These are phyloP conservation scores for Mikania micrantha DNA, from an alignment of 129 eudicot species.

Conservation along the genomic window DNA sequence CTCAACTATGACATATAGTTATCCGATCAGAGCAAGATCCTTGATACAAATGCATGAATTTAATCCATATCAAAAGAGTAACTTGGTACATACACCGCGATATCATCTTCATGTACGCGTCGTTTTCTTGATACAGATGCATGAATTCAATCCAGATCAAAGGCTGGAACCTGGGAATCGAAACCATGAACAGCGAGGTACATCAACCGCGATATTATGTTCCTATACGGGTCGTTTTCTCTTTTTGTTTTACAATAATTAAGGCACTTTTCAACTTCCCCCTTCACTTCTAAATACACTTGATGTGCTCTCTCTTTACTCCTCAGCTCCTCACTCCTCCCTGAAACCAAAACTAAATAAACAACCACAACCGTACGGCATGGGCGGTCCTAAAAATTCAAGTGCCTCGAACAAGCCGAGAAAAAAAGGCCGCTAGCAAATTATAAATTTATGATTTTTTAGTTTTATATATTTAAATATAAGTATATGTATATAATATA, in stretches of 20 bases:
- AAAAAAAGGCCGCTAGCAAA: too few relatives aligned
- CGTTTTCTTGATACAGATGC: not conserved
- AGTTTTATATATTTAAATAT: too few relatives aligned
- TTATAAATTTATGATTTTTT: too few relatives aligned
- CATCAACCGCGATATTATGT: constrained; percentile 34
- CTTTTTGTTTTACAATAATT: constrained; percentile 48
- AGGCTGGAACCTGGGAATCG: constrained; percentile 51
- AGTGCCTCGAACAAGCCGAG: too few relatives aligned
- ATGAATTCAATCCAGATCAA: constrained; percentile 28
- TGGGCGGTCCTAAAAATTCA: too few relatives aligned
- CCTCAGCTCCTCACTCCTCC: constrained; percentile 49
- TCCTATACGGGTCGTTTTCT: constrained; percentile 58
- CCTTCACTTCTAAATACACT: constrained; percentile 45
- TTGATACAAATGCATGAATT: not conserved
- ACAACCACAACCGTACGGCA: too few relatives aligned
- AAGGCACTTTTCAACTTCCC: constrained; percentile 53
- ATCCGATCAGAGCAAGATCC: not conserved
- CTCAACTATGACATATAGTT: too few relatives aligned
- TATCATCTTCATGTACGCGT: not conserved
- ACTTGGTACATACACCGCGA: not conserved
- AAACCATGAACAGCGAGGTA: constrained; percentile 50
- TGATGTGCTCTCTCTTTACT: constrained; percentile 43
- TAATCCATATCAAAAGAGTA: not conserved
- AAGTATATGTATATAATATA: too few relatives aligned
- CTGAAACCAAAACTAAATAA: constrained; percentile 14